Percentiles rank a stretch among this genome's conserved stretches.
Conservation (phyloP, 257 asterid species). For the Solanum chaucha region DNA sequence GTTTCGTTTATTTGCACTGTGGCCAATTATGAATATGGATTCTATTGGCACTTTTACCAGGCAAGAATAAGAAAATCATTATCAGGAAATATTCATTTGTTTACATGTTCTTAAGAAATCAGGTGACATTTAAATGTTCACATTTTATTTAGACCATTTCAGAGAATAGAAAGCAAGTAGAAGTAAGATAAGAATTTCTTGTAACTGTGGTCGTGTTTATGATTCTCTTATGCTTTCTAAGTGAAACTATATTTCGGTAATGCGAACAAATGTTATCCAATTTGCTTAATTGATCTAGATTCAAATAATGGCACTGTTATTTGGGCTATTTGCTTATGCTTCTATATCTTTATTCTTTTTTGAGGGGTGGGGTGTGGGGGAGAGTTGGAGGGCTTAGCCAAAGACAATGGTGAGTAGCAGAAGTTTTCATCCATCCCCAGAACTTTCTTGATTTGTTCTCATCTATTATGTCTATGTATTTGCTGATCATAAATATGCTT, state of each 20-base stretch:
- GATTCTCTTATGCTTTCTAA: background rate
- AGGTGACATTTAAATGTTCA: background rate
- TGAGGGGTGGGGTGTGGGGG: background rate
- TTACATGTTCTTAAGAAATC: background rate
- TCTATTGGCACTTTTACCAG: conserved; percentile 98
- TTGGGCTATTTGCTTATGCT: background rate
- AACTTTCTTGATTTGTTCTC: background rate
- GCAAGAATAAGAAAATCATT: conserved; percentile 23
- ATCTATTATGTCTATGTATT: background rate
- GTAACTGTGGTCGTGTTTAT: background rate
- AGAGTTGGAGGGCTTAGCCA: background rate
- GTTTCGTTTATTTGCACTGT: conserved; percentile 92
- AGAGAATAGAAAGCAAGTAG: background rate
- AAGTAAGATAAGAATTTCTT: background rate
- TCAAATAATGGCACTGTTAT: background rate
- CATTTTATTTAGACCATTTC: background rate
- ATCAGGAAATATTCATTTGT: background rate
- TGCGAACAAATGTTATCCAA: background rate
- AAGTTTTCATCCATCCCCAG: background rate
- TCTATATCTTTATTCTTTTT: background rate
- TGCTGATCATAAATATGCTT: background rate
- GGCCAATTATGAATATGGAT: conserved; percentile 94
- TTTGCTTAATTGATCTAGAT: background rate
- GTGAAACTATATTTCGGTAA: background rate
- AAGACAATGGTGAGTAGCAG: background rate